phyloP scores from a whole-genome alignment of 352 stramenopile genomes.

The Phytophthora pluvialis region DNA sequence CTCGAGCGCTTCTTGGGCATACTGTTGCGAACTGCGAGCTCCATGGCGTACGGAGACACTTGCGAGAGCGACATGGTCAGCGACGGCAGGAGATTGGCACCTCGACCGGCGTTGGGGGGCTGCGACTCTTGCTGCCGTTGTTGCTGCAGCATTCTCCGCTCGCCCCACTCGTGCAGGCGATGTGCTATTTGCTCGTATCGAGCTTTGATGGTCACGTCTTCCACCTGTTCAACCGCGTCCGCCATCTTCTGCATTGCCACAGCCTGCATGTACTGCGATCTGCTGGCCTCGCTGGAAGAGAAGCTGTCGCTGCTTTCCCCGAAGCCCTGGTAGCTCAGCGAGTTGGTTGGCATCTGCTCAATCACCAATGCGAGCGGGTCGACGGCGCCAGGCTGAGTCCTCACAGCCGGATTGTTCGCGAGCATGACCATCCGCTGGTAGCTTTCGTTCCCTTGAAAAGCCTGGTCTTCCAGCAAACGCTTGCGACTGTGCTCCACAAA shows the following conservation, averaged over 20 bases:
- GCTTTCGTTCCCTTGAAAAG: constrained; percentile 36
- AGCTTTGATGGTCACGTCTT: constrained; percentile 33
- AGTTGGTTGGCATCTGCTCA: constrained; percentile 34
- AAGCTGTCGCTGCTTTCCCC: constrained; percentile 10
- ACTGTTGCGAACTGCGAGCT: constrained; percentile 41
- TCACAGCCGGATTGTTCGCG: constrained; percentile 22
- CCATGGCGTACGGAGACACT: constrained; percentile 43
- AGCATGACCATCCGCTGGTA: constrained; percentile 40
- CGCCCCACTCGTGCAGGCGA: constrained; percentile 43
- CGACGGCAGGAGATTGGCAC: constrained; percentile 5
- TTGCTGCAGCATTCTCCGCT: constrained; percentile 37
- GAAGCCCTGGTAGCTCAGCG: constrained; percentile 6
- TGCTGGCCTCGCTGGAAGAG: constrained; percentile 10
- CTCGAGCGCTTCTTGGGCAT: constrained; percentile 76
- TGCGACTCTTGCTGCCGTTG: constrained; percentile 9
- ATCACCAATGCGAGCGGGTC: constrained; percentile 38
- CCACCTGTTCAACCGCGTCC: constrained; percentile 22
- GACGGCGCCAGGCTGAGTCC: constrained; percentile 1
- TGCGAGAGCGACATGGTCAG: constrained; percentile 30
- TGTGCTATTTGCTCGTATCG: constrained; percentile 36
- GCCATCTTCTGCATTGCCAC: constrained; percentile 36
- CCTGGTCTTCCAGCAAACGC: constrained; percentile 40
- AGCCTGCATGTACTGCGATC: constrained; percentile 31
- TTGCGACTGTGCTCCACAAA: constrained; percentile 31
- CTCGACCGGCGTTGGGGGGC: constrained; percentile 1